Evolutionary conservation across 768 basidiomycete species (phyloP).

Genomic region (Mycena rebaudengoi): DNA sequence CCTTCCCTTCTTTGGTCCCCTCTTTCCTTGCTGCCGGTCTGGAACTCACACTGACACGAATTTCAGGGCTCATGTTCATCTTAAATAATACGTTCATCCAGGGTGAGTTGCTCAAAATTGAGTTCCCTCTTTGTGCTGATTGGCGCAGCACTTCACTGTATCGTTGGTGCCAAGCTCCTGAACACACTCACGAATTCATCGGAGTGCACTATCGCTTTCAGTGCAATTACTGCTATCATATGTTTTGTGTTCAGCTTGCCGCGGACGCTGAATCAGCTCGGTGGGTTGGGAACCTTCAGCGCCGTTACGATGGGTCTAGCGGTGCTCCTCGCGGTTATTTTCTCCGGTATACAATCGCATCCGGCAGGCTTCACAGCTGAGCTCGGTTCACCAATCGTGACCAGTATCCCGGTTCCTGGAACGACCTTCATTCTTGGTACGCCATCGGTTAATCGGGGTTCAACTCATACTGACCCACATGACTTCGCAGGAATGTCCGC

Average conservation of each 20-base stretch:
- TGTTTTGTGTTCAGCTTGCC: constrained; percentile 55
- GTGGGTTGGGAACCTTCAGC: constrained; percentile 49
- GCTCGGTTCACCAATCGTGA: constrained; percentile 45
- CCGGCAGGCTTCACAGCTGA: constrained; percentile 51
- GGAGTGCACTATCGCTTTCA: constrained; percentile 50
- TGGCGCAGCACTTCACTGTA: constrained; percentile 42
- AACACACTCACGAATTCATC: constrained; percentile 55
- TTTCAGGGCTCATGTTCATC: constrained; percentile 62
- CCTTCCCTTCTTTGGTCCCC: too few species aligned
- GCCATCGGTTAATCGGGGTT: background rate
- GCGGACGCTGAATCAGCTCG: constrained; percentile 52
- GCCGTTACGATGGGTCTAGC: constrained; percentile 57
- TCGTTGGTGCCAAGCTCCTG: constrained; percentile 55
- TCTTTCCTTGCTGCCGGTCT: too few species aligned
- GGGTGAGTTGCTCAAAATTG: constrained; percentile 35
- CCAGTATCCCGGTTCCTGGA: constrained; percentile 43
- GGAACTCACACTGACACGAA: too few species aligned
- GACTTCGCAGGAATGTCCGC: constrained; percentile 48
- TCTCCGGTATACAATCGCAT: constrained; percentile 48
- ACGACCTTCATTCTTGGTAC: constrained; percentile 49
- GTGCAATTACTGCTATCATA: constrained; percentile 41
- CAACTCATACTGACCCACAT: background rate
- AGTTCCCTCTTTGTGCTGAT: background rate
- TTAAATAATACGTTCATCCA: constrained; percentile 65
- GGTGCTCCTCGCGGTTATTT: constrained; percentile 52